phyloP scores from a whole-genome alignment of 345 rosid species.

The Conringia planisiliqua region DNA sequence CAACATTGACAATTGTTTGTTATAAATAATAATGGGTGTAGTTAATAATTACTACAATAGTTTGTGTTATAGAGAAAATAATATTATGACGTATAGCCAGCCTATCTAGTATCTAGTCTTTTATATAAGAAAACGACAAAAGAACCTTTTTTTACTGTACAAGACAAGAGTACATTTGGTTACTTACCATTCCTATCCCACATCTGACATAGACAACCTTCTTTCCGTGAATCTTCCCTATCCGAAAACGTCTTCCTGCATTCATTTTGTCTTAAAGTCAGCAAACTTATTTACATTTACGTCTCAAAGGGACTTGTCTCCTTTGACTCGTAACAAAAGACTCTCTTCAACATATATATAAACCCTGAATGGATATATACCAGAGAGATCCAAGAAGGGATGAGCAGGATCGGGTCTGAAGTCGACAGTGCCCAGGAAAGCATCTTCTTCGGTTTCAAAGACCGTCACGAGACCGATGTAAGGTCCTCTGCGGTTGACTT shows the following conservation, averaged over 20 bases:
- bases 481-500: constrained; percentile 42
- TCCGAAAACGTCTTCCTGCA: constrained; percentile 44
- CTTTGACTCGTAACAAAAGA: not conserved
- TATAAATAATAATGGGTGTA: not conserved
- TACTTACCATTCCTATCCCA: constrained; percentile 54
- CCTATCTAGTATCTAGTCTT: not conserved
- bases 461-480: constrained; percentile 50
- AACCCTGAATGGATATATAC: constrained; percentile 6
- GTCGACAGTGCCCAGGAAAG: constrained; percentile 33
- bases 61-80: not conserved
- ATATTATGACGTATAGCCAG: not conserved
- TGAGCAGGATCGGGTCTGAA: constrained; percentile 31
- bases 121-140: not conserved
- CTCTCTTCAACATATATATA: not conserved
- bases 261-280: not conserved
- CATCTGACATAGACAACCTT: constrained; percentile 54
- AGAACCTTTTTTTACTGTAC: not conserved
- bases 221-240: constrained; percentile 43
- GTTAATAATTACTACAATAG: not conserved
- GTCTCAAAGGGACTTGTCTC: not conserved
- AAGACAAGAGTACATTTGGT: not conserved
- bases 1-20: not conserved
- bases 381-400: constrained; percentile 51
- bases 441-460: constrained; percentile 40
- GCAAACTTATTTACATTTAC: not conserved